Conservation (phyloP, 2,329 filamentous ascomycete genomes). For the Nothomitra cinnamomea region DNA sequence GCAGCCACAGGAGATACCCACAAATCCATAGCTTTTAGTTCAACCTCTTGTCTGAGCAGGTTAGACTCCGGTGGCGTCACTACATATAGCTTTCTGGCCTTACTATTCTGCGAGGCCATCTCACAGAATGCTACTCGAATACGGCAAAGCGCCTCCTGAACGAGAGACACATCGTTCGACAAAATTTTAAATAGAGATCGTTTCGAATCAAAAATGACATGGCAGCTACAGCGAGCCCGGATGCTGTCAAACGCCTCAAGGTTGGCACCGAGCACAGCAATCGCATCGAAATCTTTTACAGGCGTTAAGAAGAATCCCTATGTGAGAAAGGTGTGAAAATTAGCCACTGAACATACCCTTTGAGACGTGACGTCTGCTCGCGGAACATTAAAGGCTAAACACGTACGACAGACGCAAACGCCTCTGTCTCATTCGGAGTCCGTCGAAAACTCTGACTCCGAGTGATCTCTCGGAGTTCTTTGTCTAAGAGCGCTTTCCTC, state of each 20-base stretch:
- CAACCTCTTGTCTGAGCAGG: neutral
- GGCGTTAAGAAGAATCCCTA: conserved; percentile 30
- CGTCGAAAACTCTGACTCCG: conserved; percentile 9
- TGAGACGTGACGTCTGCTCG: too few species aligned
- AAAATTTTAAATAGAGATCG: conserved; percentile 17
- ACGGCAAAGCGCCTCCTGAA: conserved; percentile 18
- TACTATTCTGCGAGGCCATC: conserved; percentile 17
- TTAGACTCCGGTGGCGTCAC: conserved; percentile 12
- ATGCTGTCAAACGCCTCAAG: conserved; percentile 29
- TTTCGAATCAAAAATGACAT: conserved; percentile 22
- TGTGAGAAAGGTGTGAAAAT: neutral
- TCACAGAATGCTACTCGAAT: conserved; percentile 23
- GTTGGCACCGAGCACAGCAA: conserved; percentile 24
- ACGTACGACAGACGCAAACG: conserved; percentile 6
- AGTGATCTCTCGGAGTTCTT: conserved; percentile 8
- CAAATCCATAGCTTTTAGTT: neutral
- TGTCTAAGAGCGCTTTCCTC: neutral
- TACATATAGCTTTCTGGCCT: conserved; percentile 14
- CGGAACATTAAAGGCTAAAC: too few species aligned
- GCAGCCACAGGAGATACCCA: neutral
- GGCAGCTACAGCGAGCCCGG: conserved; percentile 22
- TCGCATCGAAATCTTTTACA: conserved; percentile 22
- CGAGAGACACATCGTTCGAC: conserved; percentile 14
- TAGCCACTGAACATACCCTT: neutral
- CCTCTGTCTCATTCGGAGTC: conserved; percentile 6